phyloP scores from a whole-genome alignment of 169 alveolate species.

The Ichthyophthirius multifiliis region DNA sequence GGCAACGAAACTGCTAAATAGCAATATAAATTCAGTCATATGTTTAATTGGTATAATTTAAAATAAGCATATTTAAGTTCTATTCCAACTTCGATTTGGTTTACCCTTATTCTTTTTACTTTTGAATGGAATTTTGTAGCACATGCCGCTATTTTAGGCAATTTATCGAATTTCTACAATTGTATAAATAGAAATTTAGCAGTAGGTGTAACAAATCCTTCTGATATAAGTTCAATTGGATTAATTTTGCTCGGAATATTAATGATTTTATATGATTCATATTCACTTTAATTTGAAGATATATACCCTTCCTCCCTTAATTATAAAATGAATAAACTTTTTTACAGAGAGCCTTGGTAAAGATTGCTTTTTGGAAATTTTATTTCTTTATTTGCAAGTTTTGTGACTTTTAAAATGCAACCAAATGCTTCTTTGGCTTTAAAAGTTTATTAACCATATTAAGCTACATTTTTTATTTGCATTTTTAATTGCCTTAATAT shows the following conservation, averaged over 20 bases:
- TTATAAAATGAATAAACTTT: neutral
- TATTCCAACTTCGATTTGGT: constrained; percentile 16
- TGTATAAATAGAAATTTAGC: neutral
- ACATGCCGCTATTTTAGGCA: neutral
- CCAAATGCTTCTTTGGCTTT: neutral
- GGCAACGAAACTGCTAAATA: neutral
- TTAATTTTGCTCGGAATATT: neutral
- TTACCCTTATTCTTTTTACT: constrained; percentile 25
- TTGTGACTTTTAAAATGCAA: constrained; percentile 1
- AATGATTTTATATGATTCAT: neutral
- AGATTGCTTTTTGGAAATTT: constrained; percentile 21
- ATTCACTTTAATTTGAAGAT: neutral
- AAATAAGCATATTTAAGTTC: constrained; percentile 17
- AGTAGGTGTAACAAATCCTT: neutral
- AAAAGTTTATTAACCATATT: constrained; percentile 4
- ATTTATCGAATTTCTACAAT: neutral
- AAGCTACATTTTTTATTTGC: neutral
- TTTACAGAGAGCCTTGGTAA: constrained; percentile 1
- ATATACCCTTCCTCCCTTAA: neutral
- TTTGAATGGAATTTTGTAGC: constrained; percentile 5
- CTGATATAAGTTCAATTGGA: neutral
- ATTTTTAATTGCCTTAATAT: constrained; percentile 15
- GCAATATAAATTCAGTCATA: neutral
- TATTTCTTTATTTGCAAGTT: constrained; percentile 3
- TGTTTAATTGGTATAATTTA: neutral